Evolutionary conservation across 1,284 basidiomycete species (phyloP), one percentile per base, ranked within the genome.

Genomic region (Ceratorhiza oryzae-sativae): DNA sequence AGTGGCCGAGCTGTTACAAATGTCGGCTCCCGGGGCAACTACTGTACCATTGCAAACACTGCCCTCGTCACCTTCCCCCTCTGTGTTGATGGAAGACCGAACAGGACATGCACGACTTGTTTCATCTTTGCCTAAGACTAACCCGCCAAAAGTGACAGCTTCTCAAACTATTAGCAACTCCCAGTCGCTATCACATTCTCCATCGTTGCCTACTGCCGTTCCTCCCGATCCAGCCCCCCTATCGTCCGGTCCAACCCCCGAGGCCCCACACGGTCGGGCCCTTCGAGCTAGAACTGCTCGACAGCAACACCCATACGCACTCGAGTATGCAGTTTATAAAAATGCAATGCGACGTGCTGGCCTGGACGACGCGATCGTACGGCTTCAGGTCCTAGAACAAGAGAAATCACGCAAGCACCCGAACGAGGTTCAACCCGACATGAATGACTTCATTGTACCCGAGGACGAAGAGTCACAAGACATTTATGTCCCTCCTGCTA

Each of bases 381-480:
- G 41, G 30, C 45, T 59, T 39, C 67, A 58, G 32, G 55, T 15
- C 12, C 18, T 55, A 6, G 67, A 59, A n/a, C 56, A 32, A 5
- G 67, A 71, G 30, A 25, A 36, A 20, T 39, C 49, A 23, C 32
- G 39, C 23, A 41, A 5, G 20, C 63, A 67, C 20, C 42, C 23
- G 9, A 20, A 39, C 20, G 51, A 32, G n/a, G 41, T 59, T 27
- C 30, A 49, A 15, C n/a, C 67, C 5, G 67, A 71, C 30, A 71
- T 71, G 67, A 15, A 48, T n/a, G 67, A 45, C 25, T 71, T 71
- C 45, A 71, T 71, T 32, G 32, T 71, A n/a, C 67, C 67, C 3
- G 67, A 71, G 45, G 67, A 71, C n/a, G 67, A 71, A 27, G 67
- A 71, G n/a, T 71, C 67, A 2, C 67, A 71, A 34, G 67, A 71